Conservation (phyloP, 768 basidiomycete genomes). For the Suillus plorans region DNA sequence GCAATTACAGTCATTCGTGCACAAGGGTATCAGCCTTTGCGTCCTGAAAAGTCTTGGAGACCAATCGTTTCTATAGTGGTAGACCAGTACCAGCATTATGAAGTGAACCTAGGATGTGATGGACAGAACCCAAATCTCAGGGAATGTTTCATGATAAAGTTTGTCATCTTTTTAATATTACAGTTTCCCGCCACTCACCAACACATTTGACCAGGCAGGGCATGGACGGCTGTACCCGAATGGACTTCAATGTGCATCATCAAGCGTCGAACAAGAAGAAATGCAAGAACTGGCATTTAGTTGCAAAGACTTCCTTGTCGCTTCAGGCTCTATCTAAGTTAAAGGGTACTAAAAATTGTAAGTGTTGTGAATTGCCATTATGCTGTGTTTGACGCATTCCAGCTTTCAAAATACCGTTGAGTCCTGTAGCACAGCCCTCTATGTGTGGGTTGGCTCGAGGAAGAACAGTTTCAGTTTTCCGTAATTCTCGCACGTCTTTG, state of each 20-base stretch:
- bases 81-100: slow-evolving; percentile 49
- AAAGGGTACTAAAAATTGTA: slow-evolving; percentile 47
- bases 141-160: slow-evolving; percentile 49
- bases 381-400: slow-evolving; percentile 14
- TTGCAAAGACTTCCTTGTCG: slow-evolving; percentile 51
- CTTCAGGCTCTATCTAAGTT: slow-evolving; percentile 53
- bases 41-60: slow-evolving; percentile 64
- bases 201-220: slow-evolving; percentile 32
- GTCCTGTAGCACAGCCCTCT: slow-evolving; percentile 25
- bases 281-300: slow-evolving; percentile 50
- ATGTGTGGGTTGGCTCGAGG: slow-evolving; percentile 11
- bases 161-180: slow-evolving; percentile 22
- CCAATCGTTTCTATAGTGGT: slow-evolving; percentile 62
- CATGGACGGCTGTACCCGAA: slow-evolving; percentile 31
- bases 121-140: slow-evolving; percentile 72
- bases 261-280: slow-evolving; percentile 64
- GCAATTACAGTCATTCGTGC: slow-evolving; percentile 36
- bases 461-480: slow-evolving; percentile 3
- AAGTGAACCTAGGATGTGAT: slow-evolving; percentile 63
- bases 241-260: slow-evolving; percentile 60
- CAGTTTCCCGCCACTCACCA: neutral
- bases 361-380: slow-evolving; percentile 17
- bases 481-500: too few species aligned
- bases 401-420: slow-evolving; percentile 47
- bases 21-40: slow-evolving; percentile 40